Evolutionary conservation across 2,329 filamentous ascomycete genomes (phyloP), one percentile per base, ranked within the genome.

Genomic region (Penicillium aurantiogriseum): DNA sequence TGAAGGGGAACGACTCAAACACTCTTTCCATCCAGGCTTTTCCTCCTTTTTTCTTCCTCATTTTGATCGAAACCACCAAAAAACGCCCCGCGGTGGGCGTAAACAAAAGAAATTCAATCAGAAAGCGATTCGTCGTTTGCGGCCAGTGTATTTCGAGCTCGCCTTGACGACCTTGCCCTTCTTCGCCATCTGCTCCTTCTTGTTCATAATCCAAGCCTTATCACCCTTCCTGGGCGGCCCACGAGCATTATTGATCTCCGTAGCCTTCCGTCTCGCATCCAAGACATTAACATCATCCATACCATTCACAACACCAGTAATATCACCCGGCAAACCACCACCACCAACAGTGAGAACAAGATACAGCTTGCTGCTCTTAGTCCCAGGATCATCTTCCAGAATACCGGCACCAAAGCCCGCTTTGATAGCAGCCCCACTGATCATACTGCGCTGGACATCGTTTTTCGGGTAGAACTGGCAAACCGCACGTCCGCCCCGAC

Each of bases 381-480:
- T 99, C 43, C 92, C 93, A 0, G 90, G 90, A 73, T 97, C 93
- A 75, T 99, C 94, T 75, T 97, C 93, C 47, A 99, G 80, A 35
- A 99, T 83, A 78, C 94, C 94, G 0, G 94, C 94, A 47, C 94
- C 93, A 69, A 99, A 99, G 0, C 94, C 94, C 1, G 94, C 94
- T 71, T 90, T 92, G 60, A 97, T 89, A 0, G 94, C 94, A 0
- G 94, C 94, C 58, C 85, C 83, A 51, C 88, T 91, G 65, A 99
- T 96, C 92, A 99, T 96, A 69, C 84, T 86, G 70, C 92, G 85
- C 78, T 99, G 94, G 61, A 85, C 82, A 66, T 95, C 89, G 73
- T 99, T 97, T 78, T 96, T 96, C 3, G 94, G 94, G 74, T 99
- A 99, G 75, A 99, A 99, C 71, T 99, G 94, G 72, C 92, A 96